phyloP scores from a whole-genome alignment of 2,329 filamentous ascomycete genomes.

The Bipolaris bicolor region DNA sequence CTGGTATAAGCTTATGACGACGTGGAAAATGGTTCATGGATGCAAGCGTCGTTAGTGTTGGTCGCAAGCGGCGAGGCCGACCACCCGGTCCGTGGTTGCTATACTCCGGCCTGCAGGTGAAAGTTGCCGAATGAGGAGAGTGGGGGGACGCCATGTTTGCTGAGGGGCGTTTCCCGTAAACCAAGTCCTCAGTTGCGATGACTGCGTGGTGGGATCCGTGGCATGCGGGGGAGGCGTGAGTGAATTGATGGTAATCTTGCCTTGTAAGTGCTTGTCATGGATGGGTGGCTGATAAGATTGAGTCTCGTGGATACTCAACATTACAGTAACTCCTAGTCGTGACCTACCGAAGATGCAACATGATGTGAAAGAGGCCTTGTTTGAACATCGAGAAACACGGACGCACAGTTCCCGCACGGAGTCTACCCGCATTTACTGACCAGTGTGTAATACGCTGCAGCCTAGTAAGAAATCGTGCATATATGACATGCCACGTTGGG shows the following conservation, averaged over 20 bases:
- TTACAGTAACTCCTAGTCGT: neutral
- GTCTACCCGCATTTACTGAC: neutral
- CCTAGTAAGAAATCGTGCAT: constrained; percentile 3
- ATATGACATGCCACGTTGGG: constrained; percentile 2
- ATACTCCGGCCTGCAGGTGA: neutral
- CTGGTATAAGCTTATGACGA: neutral
- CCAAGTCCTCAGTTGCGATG: neutral
- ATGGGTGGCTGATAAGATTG: neutral
- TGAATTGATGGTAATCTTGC: neutral
- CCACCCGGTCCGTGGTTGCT: constrained; percentile 1
- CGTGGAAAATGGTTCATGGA: no score
- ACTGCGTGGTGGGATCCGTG: neutral
- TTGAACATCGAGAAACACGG: neutral
- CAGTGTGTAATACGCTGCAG: constrained; percentile 4
- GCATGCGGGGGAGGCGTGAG: neutral
- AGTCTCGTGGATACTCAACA: neutral
- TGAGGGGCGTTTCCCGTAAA: constrained; percentile 3
- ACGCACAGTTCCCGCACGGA: neutral
- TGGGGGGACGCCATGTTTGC: neutral
- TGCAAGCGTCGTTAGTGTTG: neutral
- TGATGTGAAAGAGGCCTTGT: neutral
- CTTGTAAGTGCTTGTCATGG: neutral
- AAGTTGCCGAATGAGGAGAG: neutral
- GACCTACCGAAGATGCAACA: neutral
- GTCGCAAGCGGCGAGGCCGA: neutral